Evolutionary conservation across 768 basidiomycete species (phyloP).

Genomic region (Lentinula sp.): DNA sequence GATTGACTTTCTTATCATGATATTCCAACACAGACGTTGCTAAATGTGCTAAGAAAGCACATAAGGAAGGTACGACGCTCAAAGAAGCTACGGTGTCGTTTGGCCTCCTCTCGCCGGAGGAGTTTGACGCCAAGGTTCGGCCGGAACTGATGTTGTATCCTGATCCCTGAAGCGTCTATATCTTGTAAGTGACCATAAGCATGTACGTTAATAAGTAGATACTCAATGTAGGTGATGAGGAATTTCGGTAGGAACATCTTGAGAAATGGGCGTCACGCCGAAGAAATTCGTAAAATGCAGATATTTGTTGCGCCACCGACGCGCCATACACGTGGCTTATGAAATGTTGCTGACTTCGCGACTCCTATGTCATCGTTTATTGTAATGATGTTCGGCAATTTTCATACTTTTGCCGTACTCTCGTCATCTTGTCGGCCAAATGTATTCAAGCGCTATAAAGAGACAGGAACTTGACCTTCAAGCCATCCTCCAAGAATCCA

Average conservation of each 20-base stretch:
- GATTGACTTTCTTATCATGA: neutral
- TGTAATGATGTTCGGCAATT: neutral
- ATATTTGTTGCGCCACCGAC: neutral
- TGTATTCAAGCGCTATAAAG: neutral
- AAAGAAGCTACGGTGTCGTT: constrained; percentile 91
- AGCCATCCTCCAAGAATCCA: neutral
- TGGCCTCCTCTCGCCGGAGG: constrained; percentile 80
- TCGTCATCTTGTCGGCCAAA: constrained; percentile 4
- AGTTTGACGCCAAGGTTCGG: constrained; percentile 91
- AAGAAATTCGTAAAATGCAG: neutral
- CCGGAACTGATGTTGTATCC: constrained; percentile 89
- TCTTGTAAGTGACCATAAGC: neutral
- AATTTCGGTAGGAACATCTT: no score
- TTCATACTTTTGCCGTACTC: neutral
- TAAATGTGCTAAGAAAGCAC: constrained; percentile 99
- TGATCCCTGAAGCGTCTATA: constrained; percentile 10
- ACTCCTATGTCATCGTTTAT: neutral
- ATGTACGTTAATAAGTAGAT: neutral
- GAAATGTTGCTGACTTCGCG: neutral
- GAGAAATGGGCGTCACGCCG: neutral
- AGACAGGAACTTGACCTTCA: neutral
- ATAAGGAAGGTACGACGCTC: constrained; percentile 93
- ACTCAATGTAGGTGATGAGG: no score
- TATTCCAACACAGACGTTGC: constrained; percentile 68
- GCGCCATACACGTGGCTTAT: neutral